Evolutionary conservation across 1,284 basidiomycete genomes (phyloP), one percentile per base, ranked within the genome.

Genomic region (Leccinum angustisporum): DNA sequence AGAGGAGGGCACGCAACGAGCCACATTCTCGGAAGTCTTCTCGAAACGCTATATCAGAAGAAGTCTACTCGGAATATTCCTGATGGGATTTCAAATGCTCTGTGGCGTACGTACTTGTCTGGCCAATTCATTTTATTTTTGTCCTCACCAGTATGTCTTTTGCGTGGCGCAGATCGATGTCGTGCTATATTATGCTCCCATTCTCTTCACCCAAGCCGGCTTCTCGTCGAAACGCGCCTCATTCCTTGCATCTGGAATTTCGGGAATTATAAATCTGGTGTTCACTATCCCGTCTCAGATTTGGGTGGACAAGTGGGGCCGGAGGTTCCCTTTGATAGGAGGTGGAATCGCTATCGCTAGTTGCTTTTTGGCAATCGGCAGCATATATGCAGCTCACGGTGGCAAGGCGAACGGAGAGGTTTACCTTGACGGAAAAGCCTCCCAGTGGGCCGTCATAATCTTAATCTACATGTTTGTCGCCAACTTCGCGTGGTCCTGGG

Each of bases 211-310:
- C 5, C 82, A 83, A 68, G 82, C 81, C 2, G 80, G 82, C 34
- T 75, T 85, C 18, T 77, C 78, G 5, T 77, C 77, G 0, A 73
- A 73, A 43, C 77, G 77, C 40, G 77, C 81, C 7, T 78, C 81
- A 0, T 83, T 85, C 70, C 72, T 84, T 30, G 82, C 83, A 0
- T 81, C 81, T 7, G 83, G 82, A 8, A 76, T 84, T 9, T 81
- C 81, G 3, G 83, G 82, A 43, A 72, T 85, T 51, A 68, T 83
- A 40, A 81, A 79, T 61, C 64, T 84, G n/a, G 74, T 71, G 13
- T 75, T 76, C 57, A 83, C 81, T 9, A 75, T 80, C 56, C 68
- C 74, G 5, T 73, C 77, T 16, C 81, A 80, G 62, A 64, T 78
- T 43, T 79, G 74, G 60, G 75, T 78, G 16, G 81, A 83, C 60